Base-by-base conservation (phyloP, 2,329 filamentous ascomycete genomes). In the Penicillium frequentans region DNA sequence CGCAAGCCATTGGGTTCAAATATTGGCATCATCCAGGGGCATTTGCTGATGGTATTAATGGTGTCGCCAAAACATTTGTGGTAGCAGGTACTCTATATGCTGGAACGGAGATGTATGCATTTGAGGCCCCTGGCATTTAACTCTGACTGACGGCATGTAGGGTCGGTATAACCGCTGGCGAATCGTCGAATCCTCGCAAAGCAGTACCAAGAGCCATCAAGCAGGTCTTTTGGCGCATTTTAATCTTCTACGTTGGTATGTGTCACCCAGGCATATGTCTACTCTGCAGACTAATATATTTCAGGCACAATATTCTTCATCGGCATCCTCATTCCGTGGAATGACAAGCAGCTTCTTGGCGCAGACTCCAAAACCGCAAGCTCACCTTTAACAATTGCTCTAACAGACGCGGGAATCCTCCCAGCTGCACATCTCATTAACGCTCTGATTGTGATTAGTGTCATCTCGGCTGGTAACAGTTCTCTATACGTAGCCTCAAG, bases 401-500 rank as follows among this genome's bases (percentile, higher is more conserved):
- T 93, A 46, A 84, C 88, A 60, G 90, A 85, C 57, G 90, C 89
- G 1, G 89, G 89, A 1, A 92, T 88, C 84, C 73, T 88, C 54
- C 85, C 84, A 26, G 90, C 88, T 54, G 87, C 89, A 1, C 86
- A 93, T 68, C 81, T 93, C 1, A 89, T 93, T 76, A 93, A 93
- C 63, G 88, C 86, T 39, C 88, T 91, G 67, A 90, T 91, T 65
- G 82, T 93, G 50, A 77, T 90, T 9, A 90, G 89, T 13, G 89
- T 89, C 54, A 78, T 91, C 37, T 87, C 83, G 0, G 88, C 89
- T 19, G 84, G 88, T 64, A 93, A 93, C 74, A 86, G 84, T 52
- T 89, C 87, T 9, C 88, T 93, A 59, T 93, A 92, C 71, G 90
- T 93, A 63, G 86, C 86, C 45, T 90, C 87, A 3, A 84, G 90